These are phyloP conservation scores for Gonium pectorale DNA, from an alignment of 139 green algal species.

Conservation along the genomic window DNA sequence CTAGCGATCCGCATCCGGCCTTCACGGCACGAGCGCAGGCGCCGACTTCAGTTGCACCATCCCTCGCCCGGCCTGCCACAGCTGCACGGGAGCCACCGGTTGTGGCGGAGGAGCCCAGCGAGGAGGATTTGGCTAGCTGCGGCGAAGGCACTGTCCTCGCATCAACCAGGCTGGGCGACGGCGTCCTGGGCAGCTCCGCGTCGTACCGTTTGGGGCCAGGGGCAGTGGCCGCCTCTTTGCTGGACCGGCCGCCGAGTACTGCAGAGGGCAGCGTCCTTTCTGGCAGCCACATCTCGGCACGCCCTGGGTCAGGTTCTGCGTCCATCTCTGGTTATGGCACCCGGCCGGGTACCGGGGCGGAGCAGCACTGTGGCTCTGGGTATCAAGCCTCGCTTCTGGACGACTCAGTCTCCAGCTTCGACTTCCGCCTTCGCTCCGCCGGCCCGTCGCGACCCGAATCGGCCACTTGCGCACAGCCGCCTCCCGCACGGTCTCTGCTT, in stretches of 20 bases:
- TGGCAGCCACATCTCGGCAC: conserved; percentile 31
- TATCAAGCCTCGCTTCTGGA: conserved; percentile 24
- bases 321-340: neutral
- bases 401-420: conserved; percentile 25
- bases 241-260: conserved; percentile 2
- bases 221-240: neutral
- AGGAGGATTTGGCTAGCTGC: neutral
- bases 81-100: neutral
- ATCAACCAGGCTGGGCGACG: neutral
- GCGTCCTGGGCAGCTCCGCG: neutral
- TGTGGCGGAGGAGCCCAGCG: neutral
- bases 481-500: no score
- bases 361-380: neutral
- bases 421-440: conserved; percentile 12
- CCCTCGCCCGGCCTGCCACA: neutral
- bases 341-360: no score
- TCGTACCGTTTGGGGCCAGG: neutral
- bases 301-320: neutral
- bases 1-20: no score
- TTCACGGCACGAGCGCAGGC: no score
- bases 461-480: no score
- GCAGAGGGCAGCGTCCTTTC: conserved; percentile 30
- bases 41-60: no score
- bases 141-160: neutral
- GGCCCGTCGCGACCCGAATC: neutral